Evolutionary conservation across 169 alveolate species (phyloP), one percentile per base, ranked within the genome.

Genomic region (Eimeria praecox): DNA sequence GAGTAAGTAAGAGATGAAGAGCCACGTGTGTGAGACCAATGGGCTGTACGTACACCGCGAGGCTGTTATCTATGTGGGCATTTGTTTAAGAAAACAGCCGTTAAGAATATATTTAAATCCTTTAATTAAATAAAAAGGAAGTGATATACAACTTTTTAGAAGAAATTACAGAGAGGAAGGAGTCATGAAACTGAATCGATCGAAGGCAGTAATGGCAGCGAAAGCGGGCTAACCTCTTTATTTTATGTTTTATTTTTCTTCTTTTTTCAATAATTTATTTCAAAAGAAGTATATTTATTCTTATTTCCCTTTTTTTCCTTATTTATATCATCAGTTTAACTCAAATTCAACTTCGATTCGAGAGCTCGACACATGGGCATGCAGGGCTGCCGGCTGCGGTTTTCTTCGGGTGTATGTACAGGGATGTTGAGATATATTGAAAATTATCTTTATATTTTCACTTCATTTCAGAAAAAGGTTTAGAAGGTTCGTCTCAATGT

Each of bases 1-100:
- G 1, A 22, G 14, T 64, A 0, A 20, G 33, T n/a, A n/a, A 64
- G 27, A 64, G 24, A 64, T 64, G 16, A 20, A 20, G 1, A 64
- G 20, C 59, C 20, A 49, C 59, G 20, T 49, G 59, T 49, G 33
- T 54, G 56, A 14, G 30, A 22, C 88, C 64, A 54, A 49, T 78
- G 64, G 88, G 88, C 35, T 78, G 56, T 44, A 78, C 88, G 64
- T 78, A 38, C 88, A 78, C 64, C 88, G 27, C 30, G 24, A 42
- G 30, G 27, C 9, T 33, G 88, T 38, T 38, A n/a, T n/a, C n/a
- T n/a, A n/a, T n/a, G n/a, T n/a, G 88, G 16, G 27, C 62, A 27
- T 10, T 38, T 12, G 88, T 20, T 30, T 20, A 27, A 33, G 44
- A 49, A 49, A 49, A 12, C 59, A 49, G 12, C 12, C 12, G 59